A percentile compares a stretch with the other conserved stretches of the same genome.
Conservation (phyloP, 768 basidiomycete species). For the Candolleomyces aberdarensis region DNA sequence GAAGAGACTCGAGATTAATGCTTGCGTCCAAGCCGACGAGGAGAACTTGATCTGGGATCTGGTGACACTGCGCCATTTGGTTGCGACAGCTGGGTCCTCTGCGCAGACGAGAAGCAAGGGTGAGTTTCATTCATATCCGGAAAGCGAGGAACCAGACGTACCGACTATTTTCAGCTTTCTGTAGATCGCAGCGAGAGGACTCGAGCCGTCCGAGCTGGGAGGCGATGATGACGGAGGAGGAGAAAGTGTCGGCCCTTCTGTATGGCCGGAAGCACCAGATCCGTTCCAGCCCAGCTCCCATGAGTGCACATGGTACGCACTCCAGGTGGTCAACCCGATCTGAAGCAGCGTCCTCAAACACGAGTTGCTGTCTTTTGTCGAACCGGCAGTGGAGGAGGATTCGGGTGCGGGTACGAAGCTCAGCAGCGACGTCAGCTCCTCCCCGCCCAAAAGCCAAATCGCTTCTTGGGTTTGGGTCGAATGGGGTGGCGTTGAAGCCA, state of each 20-base stretch:
- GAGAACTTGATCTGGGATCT: slow-evolving; percentile 4
- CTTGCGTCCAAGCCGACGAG: background rate
- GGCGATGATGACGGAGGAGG: background rate
- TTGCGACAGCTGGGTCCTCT: background rate
- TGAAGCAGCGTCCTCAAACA: background rate
- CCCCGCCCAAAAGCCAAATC: background rate
- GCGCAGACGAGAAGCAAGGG: no score
- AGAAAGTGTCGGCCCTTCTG: background rate
- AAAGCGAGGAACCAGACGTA: background rate
- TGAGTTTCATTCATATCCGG: no score
- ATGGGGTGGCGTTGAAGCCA: background rate
- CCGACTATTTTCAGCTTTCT: slow-evolving; percentile 5
- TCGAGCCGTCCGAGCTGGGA: background rate
- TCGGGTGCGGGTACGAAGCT: background rate
- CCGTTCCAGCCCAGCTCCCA: background rate
- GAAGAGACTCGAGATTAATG: background rate
- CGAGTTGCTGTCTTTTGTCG: background rate
- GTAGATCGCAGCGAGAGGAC: background rate
- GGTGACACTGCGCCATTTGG: background rate
- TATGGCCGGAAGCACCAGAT: background rate
- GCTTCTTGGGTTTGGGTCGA: background rate
- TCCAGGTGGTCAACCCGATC: slow-evolving; percentile 1
- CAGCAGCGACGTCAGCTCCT: background rate
- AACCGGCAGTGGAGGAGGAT: background rate
- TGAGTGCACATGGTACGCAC: slow-evolving; percentile 2